Evolutionary conservation across 768 basidiomycete species (phyloP).

Genomic region (Suillus lakei): DNA sequence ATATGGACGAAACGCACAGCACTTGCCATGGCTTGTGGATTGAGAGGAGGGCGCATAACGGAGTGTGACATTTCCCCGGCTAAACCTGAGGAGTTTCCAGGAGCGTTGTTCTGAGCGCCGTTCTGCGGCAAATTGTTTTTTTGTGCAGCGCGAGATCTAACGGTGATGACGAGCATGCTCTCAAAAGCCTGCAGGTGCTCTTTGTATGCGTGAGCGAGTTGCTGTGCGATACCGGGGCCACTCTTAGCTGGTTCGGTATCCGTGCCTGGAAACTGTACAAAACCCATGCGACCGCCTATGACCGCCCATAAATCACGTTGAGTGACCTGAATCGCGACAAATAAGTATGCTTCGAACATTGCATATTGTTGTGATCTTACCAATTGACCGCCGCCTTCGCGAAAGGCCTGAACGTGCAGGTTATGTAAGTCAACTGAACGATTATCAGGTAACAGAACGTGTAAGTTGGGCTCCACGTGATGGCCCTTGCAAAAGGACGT

Average conservation of each 20-base stretch:
- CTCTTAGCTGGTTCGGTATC: slow-evolving; percentile 64
- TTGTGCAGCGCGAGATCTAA: slow-evolving; percentile 28
- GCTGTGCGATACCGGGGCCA: slow-evolving; percentile 64
- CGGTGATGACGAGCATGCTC: slow-evolving; percentile 50
- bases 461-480: slow-evolving; percentile 43
- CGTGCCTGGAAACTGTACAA: slow-evolving; percentile 65
- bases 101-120: slow-evolving; percentile 17
- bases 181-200: slow-evolving; percentile 64
- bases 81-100: slow-evolving; percentile 3
- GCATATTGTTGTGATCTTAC: slow-evolving; percentile 39
- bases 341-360: slow-evolving; percentile 15
- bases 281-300: slow-evolving; percentile 70
- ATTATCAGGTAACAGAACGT: slow-evolving; percentile 53
- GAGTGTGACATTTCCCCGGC: background rate
- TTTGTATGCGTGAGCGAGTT: slow-evolving; percentile 63
- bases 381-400: slow-evolving; percentile 54
- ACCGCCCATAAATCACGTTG: slow-evolving; percentile 64
- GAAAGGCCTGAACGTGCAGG: slow-evolving; percentile 63
- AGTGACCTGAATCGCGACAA: slow-evolving; percentile 46
- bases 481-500: slow-evolving; percentile 51
- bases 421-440: slow-evolving; percentile 62
- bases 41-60: background rate
- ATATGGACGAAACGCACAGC: slow-evolving; percentile 53
- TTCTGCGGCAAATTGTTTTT: slow-evolving; percentile 21
- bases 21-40: slow-evolving; percentile 43